A percentile compares a stretch with the other conserved stretches of the same genome.
phyloP scores from a whole-genome alignment of 371 early-diverging fungal genomes.

The Mucor indicus region DNA sequence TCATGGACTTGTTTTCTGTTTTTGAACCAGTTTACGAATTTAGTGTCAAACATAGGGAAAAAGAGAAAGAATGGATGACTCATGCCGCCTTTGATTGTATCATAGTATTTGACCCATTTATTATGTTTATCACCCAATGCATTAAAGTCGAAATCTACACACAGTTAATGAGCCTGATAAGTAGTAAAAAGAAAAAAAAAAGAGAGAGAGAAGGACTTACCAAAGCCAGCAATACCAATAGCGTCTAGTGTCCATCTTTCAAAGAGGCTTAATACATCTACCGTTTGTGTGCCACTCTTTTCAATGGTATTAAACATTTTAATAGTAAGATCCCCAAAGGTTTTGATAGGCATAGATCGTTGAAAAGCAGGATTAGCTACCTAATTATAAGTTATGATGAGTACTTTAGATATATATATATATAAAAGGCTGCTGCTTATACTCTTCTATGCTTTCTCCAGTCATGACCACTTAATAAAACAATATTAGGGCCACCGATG shows the following conservation, averaged over 20 bases:
- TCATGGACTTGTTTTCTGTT: not conserved
- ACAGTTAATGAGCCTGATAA: no score
- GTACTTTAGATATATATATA: no score
- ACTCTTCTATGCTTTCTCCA: slow-evolving; percentile 35
- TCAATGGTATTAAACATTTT: slow-evolving; percentile 7
- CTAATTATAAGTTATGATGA: no score
- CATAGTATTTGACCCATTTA: slow-evolving; percentile 16
- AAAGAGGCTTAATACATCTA: slow-evolving; percentile 1
- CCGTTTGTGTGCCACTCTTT: not conserved
- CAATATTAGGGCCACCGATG: slow-evolving; percentile 22
- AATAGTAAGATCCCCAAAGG: slow-evolving; percentile 7
- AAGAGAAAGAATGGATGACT: slow-evolving; percentile 14
- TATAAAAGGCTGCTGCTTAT: no score
- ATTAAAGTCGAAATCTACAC: slow-evolving; percentile 19
- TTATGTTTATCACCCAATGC: slow-evolving; percentile 1
- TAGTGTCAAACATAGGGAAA: slow-evolving; percentile 16
- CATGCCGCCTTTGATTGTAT: slow-evolving; percentile 6
- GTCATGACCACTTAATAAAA: slow-evolving; percentile 20
- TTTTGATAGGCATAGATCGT: slow-evolving; percentile 4
- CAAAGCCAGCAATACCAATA: slow-evolving; percentile 23
- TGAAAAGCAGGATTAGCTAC: slow-evolving; percentile 22
- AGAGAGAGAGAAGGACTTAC: no score
- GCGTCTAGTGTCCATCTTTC: slow-evolving; percentile 25
- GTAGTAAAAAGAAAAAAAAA: no score
- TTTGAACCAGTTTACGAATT: slow-evolving; percentile 13